Percentiles rank a stretch among this genome's conserved stretches.
Conservation (phyloP, 257 asterid genomes). For the Nicotiana undulata region DNA sequence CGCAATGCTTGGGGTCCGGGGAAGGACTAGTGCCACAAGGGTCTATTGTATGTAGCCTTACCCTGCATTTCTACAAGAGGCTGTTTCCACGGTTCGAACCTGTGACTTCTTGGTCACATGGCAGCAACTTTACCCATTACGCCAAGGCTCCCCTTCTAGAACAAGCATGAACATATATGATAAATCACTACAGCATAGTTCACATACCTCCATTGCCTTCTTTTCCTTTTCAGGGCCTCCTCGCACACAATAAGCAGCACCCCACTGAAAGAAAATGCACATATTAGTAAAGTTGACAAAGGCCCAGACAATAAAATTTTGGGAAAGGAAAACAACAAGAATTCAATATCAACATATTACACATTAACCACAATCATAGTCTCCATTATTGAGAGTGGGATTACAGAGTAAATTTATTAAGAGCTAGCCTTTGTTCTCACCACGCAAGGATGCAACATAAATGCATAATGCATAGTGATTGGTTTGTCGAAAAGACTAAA, state of each 20-base stretch:
- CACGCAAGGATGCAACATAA: background rate
- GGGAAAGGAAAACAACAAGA: background rate
- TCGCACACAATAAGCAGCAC: constrained; percentile 77
- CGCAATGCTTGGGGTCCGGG: too few relatives aligned
- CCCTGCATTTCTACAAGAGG: too few relatives aligned
- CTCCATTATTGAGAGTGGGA: background rate
- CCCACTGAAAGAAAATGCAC: constrained; percentile 54
- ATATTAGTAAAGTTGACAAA: background rate
- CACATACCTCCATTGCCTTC: constrained; percentile 71
- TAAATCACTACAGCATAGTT: background rate
- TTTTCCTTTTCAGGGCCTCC: constrained; percentile 79
- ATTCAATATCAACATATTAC: background rate
- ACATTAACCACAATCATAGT: background rate
- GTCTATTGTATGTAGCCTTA: too few relatives aligned
- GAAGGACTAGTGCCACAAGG: too few relatives aligned
- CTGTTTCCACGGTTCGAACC: too few relatives aligned
- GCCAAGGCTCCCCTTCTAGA: background rate
- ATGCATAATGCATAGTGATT: background rate
- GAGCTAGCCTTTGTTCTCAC: background rate
- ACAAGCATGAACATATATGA: background rate
- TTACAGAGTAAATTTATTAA: background rate
- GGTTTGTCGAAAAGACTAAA: background rate
- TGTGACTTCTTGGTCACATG: too few relatives aligned
- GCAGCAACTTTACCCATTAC: too few relatives aligned
- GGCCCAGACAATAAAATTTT: background rate